Conservation (phyloP, 2,329 filamentous ascomycete species). For the Fusarium pininemorale region DNA sequence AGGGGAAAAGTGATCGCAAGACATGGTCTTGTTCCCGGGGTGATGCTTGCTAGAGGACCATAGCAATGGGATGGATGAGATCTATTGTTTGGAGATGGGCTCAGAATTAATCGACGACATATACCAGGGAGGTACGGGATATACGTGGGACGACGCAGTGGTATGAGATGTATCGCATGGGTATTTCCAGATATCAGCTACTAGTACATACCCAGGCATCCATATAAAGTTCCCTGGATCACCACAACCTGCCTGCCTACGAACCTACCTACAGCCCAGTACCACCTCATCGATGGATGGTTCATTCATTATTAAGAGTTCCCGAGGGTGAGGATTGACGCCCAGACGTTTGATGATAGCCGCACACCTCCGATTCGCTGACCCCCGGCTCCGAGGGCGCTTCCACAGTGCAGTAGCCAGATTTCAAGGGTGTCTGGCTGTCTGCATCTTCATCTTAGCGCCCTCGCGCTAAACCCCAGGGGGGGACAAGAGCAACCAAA, state of each 20-base stretch:
- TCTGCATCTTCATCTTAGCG: background rate
- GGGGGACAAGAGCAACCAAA: conserved; percentile 25
- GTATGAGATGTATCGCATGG: background rate
- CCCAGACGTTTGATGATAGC: conserved; percentile 21
- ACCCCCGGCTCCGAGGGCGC: background rate
- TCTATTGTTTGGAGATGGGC: background rate
- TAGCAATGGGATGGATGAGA: conserved; percentile 31
- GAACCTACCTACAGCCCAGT: background rate
- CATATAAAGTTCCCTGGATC: background rate
- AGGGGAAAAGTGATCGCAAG: conserved; percentile 6
- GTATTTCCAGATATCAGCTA: background rate
- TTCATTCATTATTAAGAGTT: conserved; percentile 3
- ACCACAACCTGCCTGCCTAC: background rate
- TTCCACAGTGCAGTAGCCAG: background rate
- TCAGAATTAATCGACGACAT: background rate
- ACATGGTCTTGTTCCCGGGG: conserved; percentile 16
- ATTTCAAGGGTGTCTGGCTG: conserved; percentile 8
- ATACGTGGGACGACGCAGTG: background rate
- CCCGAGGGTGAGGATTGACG: conserved; percentile 25
- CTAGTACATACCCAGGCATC: background rate
- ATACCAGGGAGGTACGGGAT: conserved; percentile 9
- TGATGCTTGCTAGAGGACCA: conserved; percentile 38
- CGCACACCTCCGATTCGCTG: conserved; percentile 2
- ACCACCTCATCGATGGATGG: background rate
- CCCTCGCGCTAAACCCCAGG: conserved; percentile 18